Evolutionary conservation across 129 eudicot genomes (phyloP).

Genomic region (Kitagawia praeruptora): DNA sequence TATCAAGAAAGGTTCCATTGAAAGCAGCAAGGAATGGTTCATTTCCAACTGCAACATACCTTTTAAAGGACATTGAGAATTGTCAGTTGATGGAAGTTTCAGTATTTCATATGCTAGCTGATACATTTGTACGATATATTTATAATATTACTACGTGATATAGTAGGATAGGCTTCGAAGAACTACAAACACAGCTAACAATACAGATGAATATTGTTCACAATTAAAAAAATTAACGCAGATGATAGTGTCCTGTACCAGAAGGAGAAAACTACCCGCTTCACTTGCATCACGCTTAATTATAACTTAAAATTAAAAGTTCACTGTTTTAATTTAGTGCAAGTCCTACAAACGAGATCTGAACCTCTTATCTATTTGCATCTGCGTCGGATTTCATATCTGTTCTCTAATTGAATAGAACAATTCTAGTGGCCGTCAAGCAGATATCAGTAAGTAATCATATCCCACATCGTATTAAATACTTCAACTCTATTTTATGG

Average conservation of each 20-base stretch:
- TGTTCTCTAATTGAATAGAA: background rate
- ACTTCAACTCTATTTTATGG: background rate
- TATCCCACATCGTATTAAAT: slow-evolving; percentile 1
- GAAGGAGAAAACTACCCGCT: background rate
- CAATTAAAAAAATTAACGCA: background rate
- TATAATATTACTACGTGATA: background rate
- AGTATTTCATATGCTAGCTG: background rate
- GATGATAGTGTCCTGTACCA: background rate
- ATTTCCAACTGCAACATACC: slow-evolving; percentile 93
- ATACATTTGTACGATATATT: background rate
- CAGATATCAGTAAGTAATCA: background rate
- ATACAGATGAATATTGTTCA: background rate
- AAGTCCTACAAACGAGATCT: background rate
- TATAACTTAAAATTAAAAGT: too few species aligned
- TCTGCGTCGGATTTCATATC: background rate
- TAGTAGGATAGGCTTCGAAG: background rate
- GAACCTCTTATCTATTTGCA: background rate
- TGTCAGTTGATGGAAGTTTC: background rate
- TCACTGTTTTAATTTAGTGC: background rate
- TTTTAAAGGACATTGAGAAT: slow-evolving; percentile 11
- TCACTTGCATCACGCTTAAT: too few species aligned
- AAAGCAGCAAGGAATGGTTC: slow-evolving; percentile 66
- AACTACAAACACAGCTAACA: background rate
- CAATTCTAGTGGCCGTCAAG: background rate
- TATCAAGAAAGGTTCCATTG: slow-evolving; percentile 57